Evolutionary conservation across 768 basidiomycete genomes (phyloP).

Genomic region (Lepiota venenata): DNA sequence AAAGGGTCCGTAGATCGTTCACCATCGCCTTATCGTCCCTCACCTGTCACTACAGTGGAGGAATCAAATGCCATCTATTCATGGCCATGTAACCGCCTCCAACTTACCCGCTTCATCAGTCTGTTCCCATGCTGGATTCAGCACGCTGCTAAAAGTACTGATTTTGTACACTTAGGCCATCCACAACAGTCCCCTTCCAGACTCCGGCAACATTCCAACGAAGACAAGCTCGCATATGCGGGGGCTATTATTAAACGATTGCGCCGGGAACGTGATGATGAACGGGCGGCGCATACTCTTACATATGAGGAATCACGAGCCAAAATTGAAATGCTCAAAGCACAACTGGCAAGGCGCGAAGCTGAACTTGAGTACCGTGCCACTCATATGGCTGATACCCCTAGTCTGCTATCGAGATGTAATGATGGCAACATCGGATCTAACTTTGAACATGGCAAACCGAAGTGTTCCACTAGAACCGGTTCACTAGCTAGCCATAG

Average conservation of each 20-base stretch:
- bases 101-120: constrained; percentile 8
- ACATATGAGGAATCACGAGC: constrained; percentile 36
- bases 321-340: constrained; percentile 43
- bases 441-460: background rate
- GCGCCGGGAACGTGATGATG: constrained; percentile 39
- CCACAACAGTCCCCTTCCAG: background rate
- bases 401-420: constrained; percentile 6
- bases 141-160: constrained; percentile 1
- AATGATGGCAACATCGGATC: background rate
- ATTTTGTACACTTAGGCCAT: background rate
- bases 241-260: constrained; percentile 40
- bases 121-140: background rate
- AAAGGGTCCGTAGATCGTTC: constrained; percentile 44
- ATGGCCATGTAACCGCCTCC: constrained; percentile 12
- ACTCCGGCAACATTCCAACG: background rate
- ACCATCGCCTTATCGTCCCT: background rate
- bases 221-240: constrained; percentile 37
- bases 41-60: background rate
- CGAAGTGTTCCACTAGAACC: background rate
- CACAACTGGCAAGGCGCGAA: constrained; percentile 55
- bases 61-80: constrained; percentile 7
- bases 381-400: constrained; percentile 7
- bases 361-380: constrained; percentile 44
- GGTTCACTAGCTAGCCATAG: background rate
- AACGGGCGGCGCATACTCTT: constrained; percentile 39